phyloP scores from a whole-genome alignment of 768 basidiomycete species.

The Kwoniella dejecticola region DNA sequence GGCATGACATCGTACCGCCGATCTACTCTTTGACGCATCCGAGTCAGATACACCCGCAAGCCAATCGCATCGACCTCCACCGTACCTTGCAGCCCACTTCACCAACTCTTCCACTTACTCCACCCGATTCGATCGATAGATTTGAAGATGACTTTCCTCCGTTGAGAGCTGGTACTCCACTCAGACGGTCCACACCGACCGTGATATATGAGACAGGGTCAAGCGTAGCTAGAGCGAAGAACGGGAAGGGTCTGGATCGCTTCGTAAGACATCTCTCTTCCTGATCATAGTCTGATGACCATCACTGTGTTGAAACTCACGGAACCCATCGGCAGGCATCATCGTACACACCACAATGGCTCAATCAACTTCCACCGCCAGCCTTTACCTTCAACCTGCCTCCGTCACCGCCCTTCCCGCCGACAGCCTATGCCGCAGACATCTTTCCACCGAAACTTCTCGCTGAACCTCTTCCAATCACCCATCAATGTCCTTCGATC shows the following conservation, averaged over 20 bases:
- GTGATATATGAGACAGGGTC: background rate
- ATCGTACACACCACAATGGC: slow-evolving; percentile 32
- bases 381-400: background rate
- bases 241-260: background rate
- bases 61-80: background rate
- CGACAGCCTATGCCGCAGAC: slow-evolving; percentile 17
- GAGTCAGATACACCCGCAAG: background rate
- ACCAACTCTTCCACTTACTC: background rate
- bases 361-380: slow-evolving; percentile 21
- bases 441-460: slow-evolving; percentile 14
- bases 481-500: slow-evolving; percentile 24
- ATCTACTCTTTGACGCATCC: background rate
- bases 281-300: background rate
- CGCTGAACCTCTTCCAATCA: background rate
- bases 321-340: slow-evolving; percentile 26
- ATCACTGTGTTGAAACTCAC: background rate
- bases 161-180: background rate
- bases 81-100: background rate
- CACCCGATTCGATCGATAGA: background rate
- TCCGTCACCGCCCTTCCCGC: slow-evolving; percentile 19
- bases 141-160: background rate
- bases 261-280: background rate
- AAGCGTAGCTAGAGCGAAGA: background rate
- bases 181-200: background rate
- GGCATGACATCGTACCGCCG: slow-evolving; percentile 3